These are phyloP conservation scores for Alternaria postmessia DNA, from an alignment of 2,329 filamentous ascomycete species.

Conservation along the genomic window DNA sequence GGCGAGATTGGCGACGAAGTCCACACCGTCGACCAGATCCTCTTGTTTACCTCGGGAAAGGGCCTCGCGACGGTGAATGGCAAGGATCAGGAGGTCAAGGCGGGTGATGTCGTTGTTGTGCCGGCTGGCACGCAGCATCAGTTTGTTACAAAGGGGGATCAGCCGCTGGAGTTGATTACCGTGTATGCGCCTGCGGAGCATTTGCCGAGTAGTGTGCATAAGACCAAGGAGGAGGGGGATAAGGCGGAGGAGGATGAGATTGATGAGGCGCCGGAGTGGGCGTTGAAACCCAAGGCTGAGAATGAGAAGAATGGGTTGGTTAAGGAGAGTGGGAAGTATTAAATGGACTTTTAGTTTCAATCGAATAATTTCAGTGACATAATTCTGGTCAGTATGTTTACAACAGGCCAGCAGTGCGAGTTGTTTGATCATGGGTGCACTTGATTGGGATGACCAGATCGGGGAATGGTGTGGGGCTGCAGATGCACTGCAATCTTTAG, in stretches of 20 bases:
- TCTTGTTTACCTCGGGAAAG: conserved; percentile 69
- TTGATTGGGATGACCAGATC: too few species aligned
- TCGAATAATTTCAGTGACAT: not conserved
- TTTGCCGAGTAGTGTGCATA: conserved; percentile 65
- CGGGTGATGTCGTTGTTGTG: conserved; percentile 67
- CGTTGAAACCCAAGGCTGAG: conserved; percentile 62
- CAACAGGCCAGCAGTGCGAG: too few species aligned
- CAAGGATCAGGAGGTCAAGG: conserved; percentile 64
- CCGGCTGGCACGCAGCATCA: conserved; percentile 72
- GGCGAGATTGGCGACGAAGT: conserved; percentile 73
- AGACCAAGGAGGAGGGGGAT: conserved; percentile 70
- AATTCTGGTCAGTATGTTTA: too few species aligned
- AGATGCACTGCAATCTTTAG: too few species aligned
- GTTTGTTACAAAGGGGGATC: conserved; percentile 68
- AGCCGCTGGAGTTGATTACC: conserved; percentile 68
- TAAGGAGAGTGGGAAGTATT: conserved; percentile 52
- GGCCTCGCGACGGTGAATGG: conserved; percentile 67
- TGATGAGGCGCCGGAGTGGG: conserved; percentile 69
- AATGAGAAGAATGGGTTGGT: conserved; percentile 67
- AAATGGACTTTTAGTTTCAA: too few species aligned
- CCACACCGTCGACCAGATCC: conserved; percentile 70
- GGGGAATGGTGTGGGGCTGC: too few species aligned
- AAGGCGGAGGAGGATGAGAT: conserved; percentile 67
- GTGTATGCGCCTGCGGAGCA: conserved; percentile 71
- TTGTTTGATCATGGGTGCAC: too few species aligned